Evolutionary conservation across 225 moss, liverwort and hornwort species (phyloP).

Genomic region (Polytrichum commune): DNA sequence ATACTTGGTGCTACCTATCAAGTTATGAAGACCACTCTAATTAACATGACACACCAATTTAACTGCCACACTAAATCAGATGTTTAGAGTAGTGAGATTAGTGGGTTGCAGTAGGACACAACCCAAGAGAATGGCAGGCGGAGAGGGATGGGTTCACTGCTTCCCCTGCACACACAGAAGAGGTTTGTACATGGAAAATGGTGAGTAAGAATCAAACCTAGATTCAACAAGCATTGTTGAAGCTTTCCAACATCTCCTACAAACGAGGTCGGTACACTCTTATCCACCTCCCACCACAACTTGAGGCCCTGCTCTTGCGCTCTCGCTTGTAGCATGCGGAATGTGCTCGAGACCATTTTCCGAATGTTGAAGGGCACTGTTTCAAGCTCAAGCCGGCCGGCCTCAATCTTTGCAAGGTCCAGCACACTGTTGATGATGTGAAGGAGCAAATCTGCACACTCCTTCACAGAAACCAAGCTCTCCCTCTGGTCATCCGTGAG

Average conservation of each 20-base stretch:
- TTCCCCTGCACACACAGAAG: too few species aligned
- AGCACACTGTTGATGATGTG: conserved; percentile 67
- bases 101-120: too few species aligned
- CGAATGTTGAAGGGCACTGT: conserved; percentile 48
- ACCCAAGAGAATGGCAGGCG: too few species aligned
- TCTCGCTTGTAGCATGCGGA: conserved; percentile 44
- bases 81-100: too few species aligned
- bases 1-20: too few species aligned
- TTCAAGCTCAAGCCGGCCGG: conserved; percentile 61
- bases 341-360: conserved; percentile 43
- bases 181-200: too few species aligned
- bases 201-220: conserved; percentile 19
- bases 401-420: conserved; percentile 67
- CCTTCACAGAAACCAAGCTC: conserved; percentile 46
- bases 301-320: conserved; percentile 36
- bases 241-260: conserved; percentile 62
- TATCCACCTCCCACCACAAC: conserved; percentile 41
- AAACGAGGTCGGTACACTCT: conserved; percentile 38
- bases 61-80: too few species aligned
- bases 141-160: too few species aligned
- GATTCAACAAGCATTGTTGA: conserved; percentile 63
- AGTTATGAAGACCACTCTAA: too few species aligned
- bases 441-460: conserved; percentile 58
- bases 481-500: conserved; percentile 48
- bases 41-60: too few species aligned